Conservation (phyloP, 129 eudicot species). For the Escallonia herrerae region DNA sequence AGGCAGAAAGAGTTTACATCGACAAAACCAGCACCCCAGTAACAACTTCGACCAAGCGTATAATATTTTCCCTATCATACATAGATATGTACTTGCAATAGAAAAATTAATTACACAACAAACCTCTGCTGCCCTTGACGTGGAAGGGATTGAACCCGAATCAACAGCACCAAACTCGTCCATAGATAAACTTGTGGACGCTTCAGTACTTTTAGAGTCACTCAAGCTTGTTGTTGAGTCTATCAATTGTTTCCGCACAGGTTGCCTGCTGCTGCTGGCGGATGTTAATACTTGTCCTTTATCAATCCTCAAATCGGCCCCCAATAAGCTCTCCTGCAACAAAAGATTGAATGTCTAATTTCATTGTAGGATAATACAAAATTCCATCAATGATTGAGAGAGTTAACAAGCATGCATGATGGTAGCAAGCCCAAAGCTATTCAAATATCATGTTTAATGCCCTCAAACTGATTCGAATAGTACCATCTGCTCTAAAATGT, state of each 20-base stretch:
- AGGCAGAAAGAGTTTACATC: no score
- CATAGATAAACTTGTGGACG: constrained; percentile 50
- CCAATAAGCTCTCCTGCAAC: constrained; percentile 50
- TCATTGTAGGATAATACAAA: background rate
- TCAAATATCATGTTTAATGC: no score
- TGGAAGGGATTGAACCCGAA: constrained; percentile 54
- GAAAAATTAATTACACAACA: background rate
- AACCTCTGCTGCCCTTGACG: constrained; percentile 71
- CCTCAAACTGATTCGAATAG: no score
- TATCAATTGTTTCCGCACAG: constrained; percentile 53
- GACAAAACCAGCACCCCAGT: no score
- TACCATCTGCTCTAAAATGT: no score
- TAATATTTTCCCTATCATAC: no score
- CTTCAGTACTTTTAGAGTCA: constrained; percentile 66
- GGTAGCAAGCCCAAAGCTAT: no score
- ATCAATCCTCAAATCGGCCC: constrained; percentile 46
- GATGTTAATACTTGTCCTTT: constrained; percentile 57
- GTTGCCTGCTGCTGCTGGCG: constrained; percentile 45
- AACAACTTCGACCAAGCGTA: no score
- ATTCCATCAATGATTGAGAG: no score
- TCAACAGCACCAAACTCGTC: constrained; percentile 58
- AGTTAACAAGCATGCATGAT: no score
- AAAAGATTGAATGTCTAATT: background rate
- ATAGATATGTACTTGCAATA: no score
- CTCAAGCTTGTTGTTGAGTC: constrained; percentile 49